These are phyloP conservation scores for Colletotrichum nymphaeae DNA, from an alignment of 2,329 filamentous ascomycete species.

Conservation along the genomic window DNA sequence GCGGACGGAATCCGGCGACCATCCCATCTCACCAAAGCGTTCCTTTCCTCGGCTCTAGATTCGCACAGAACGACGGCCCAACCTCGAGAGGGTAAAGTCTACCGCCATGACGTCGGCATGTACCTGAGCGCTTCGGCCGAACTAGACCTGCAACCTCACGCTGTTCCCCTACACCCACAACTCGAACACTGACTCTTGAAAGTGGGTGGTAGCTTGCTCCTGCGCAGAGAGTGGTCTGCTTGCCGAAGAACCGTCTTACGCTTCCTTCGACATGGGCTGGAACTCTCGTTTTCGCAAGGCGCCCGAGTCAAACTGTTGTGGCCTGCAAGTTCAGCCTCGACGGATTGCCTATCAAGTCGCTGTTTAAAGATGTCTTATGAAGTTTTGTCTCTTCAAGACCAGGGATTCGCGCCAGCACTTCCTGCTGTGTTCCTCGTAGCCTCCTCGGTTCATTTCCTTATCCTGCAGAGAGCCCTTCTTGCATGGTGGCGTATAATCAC, in stretches of 20 bases:
- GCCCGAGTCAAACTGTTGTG: background rate
- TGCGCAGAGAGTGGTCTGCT: background rate
- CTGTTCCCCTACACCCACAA: background rate
- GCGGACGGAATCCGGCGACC: slow-evolving; percentile 1
- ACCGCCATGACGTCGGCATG: slow-evolving; percentile 25
- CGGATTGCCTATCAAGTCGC: background rate
- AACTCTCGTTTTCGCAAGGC: slow-evolving; percentile 9
- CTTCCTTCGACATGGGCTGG: background rate
- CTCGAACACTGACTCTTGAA: background rate
- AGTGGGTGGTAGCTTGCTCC: background rate
- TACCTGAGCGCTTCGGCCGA: slow-evolving; percentile 26
- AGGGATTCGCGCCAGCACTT: slow-evolving; percentile 10
- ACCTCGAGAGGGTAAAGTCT: background rate
- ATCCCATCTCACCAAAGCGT: slow-evolving; percentile 5
- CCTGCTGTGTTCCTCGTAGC: background rate
- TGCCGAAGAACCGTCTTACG: background rate
- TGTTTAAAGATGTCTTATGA: background rate
- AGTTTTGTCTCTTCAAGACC: background rate
- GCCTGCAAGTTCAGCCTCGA: slow-evolving; percentile 23
- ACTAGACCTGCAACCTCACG: slow-evolving; percentile 14
- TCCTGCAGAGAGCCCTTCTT: slow-evolving; percentile 26
- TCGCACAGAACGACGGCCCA: background rate
- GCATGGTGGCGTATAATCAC: slow-evolving; percentile 22
- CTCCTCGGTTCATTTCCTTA: background rate
- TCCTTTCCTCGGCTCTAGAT: background rate